Evolutionary conservation across 225 moss, liverwort and hornwort species (phyloP), one percentile per base, ranked within the genome.

Genomic region (Pseudoscleropodium purum): DNA sequence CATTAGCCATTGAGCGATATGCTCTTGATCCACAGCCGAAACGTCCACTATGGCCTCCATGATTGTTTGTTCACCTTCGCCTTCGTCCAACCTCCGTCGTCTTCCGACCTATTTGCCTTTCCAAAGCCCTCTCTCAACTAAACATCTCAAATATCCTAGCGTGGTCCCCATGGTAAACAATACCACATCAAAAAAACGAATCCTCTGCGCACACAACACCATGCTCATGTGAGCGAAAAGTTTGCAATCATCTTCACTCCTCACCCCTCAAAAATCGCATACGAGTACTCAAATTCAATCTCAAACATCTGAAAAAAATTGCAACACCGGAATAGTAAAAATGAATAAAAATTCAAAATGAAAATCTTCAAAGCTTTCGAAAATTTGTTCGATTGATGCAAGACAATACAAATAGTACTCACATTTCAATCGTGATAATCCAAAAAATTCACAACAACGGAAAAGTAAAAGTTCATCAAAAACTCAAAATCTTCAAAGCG

Each of bases 1-100:
- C 95, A 95, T 93, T 43, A 98, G 94, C 98, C 98, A 98, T 87
- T 94, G 95, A 43, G 98, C 98, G 61, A 98, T 94, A 90, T 94
- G 95, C 84, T 98, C 96, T 90, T 93, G 93, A 88, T 94, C 87
- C 80, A 93, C 92, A 82, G 79, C 88, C 36, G 95, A 91, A 62
- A 93, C 82, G 89, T 91, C 93, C 85, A 95, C 93, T 73, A 95
- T 92, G 79, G 92, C 95, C 92, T 97, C 98, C 98, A 98, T 98
- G 81, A 65, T 81, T 80, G 57, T 82, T 82, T 85, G 17, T 49
- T 76, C 90, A 29, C 87, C 82, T 84, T 66, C 60, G 66, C 86
- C 89, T 67, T 82, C 65, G 34, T 51, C 79, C 89, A 82, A 76
- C 63, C 63, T 81, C 86, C 68, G 84, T 75, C 30, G n/a, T 49